A percentile compares a stretch with the other conserved stretches of the same genome.
phyloP scores from a whole-genome alignment of 2,329 filamentous ascomycete species.

The Microascus cirrosus region DNA sequence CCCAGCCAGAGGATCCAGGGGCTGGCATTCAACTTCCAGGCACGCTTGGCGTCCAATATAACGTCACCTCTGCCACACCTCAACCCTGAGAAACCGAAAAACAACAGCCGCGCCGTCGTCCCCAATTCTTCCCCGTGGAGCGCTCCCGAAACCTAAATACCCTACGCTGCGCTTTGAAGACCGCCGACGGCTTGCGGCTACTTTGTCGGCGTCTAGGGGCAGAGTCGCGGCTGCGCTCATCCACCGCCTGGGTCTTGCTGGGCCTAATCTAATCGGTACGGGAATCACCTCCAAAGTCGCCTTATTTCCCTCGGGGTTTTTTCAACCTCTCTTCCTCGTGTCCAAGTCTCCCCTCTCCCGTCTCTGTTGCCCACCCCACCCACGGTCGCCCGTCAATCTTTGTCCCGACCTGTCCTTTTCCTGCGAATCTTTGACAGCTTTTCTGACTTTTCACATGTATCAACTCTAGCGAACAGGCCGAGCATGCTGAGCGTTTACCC shows the following conservation, averaged over 20 bases:
- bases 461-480: background rate
- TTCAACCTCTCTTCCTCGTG: background rate
- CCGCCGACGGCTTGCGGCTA: background rate
- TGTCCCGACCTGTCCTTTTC: background rate
- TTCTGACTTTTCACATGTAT: conserved; percentile 1
- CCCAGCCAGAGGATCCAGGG: background rate
- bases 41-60: conserved; percentile 4
- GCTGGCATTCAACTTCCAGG: background rate
- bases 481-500: conserved; percentile 17
- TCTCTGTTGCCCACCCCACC: background rate
- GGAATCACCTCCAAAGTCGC: background rate
- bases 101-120: background rate
- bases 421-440: background rate
- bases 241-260: background rate
- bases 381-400: background rate
- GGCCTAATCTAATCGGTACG: conserved; percentile 4
- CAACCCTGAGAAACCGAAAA: background rate
- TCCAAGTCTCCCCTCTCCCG: background rate
- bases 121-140: background rate
- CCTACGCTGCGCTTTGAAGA: background rate
- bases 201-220: background rate
- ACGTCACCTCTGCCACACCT: conserved; percentile 3
- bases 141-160: background rate
- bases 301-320: background rate
- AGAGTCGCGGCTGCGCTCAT: conserved; percentile 3